Evolutionary conservation across 1,139 yeast species (phyloP), one percentile per base, ranked within the genome.

Genomic region (Candida tropicalis): DNA sequence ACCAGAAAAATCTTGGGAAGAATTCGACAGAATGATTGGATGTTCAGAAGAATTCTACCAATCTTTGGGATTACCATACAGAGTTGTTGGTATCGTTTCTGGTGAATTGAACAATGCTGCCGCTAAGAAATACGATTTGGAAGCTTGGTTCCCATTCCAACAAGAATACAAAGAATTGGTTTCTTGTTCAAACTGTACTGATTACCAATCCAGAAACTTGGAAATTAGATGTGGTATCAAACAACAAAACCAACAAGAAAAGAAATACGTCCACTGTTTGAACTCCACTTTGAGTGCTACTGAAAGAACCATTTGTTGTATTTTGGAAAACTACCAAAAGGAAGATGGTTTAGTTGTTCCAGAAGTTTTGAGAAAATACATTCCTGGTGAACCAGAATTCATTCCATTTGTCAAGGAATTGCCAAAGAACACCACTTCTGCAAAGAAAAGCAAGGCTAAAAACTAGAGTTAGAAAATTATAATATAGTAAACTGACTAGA

Each of bases 101-200:
- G 99, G 99, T 56, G 99, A 93, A 73, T 82, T 95, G 65, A 95
- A 95, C 79, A 93, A 95, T 59, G 98, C 99, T 44, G 99, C 99
- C 49, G 97, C 99, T 55, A 93, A 93, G 79, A 93, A 93, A 73
- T 93, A 85, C 75, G 99, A 93, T 73, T 79, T 93, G 64, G 99
- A 93, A 77, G 99, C 99, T 38, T 93, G 99, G 99, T 95, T 93
- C 95, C 99, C 99, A 62, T 93, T 78, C 87, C 99, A 93, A 78
- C 81, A 90, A 68, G 99, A 95, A 72, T 95, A 88, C 76, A 95
- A 95, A 75, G 99, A 93, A 76, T 82, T 93, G 59, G 99, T 95
- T 48, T 89, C 97, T 20, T 93, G 98, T 76, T 91, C 98, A 49
- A 93, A 93, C 80, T 93, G 99, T 81, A 95, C 99, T 47, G 99